Evolutionary conservation across 805 yeast species (phyloP).

Genomic region (Cyberlindnera euphorbiae): DNA sequence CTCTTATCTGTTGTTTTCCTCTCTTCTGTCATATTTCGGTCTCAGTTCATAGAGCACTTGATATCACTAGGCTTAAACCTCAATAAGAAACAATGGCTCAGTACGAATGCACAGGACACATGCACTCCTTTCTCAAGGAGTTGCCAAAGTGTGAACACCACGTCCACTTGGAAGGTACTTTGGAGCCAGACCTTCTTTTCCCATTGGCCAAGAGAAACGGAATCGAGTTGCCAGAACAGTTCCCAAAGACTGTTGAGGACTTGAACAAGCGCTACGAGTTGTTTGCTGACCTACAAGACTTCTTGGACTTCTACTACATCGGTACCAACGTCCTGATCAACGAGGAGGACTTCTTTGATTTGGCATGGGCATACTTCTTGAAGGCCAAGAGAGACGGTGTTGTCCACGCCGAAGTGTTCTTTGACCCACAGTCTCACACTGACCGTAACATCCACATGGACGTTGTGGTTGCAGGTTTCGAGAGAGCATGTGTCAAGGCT

Average conservation of each 20-base stretch:
- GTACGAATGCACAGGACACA: constrained; percentile 32
- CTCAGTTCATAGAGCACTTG: too few relatives aligned
- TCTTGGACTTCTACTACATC: constrained; percentile 71
- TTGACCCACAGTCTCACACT: constrained; percentile 82
- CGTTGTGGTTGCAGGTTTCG: constrained; percentile 59
- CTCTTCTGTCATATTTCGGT: too few relatives aligned
- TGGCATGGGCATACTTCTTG: constrained; percentile 69
- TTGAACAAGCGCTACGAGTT: constrained; percentile 53
- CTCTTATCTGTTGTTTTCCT: too few relatives aligned
- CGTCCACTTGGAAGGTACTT: constrained; percentile 78
- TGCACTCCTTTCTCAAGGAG: constrained; percentile 53
- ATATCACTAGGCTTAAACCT: neutral
- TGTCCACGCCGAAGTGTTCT: constrained; percentile 70
- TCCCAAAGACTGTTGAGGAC: constrained; percentile 56
- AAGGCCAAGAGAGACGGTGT: constrained; percentile 57
- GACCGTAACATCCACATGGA: constrained; percentile 60
- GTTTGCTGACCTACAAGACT: constrained; percentile 71
- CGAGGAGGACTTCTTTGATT: constrained; percentile 70
- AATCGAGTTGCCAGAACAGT: constrained; percentile 53
- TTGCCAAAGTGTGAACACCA: constrained; percentile 88
- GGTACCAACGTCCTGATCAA: constrained; percentile 72
- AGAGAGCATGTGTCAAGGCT: constrained; percentile 64
- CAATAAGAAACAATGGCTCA: constrained; percentile 14
- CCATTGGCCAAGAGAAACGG: constrained; percentile 63
- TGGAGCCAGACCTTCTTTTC: constrained; percentile 71